Percentiles rank a stretch among this genome's conserved stretches.
Conservation (phyloP, 1,139 yeast genomes). For the Suhomyces bokatorum region DNA sequence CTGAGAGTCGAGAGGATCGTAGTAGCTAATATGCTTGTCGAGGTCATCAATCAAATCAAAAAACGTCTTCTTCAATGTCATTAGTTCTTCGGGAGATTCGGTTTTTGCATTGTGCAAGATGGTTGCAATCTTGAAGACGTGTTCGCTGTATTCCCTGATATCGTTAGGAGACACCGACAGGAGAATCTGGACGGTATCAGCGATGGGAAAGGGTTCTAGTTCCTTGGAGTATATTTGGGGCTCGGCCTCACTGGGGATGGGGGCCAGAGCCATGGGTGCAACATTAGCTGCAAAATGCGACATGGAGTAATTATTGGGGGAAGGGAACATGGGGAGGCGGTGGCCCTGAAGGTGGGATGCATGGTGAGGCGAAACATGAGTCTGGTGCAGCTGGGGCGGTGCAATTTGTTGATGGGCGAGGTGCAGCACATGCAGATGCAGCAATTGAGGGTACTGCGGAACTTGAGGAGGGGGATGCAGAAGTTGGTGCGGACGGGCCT, state of each 20-base stretch:
- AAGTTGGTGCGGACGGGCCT: conserved; percentile 6
- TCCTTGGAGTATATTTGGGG: neutral
- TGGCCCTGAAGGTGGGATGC: conserved; percentile 12
- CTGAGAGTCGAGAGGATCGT: conserved; percentile 35
- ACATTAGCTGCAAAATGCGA: conserved; percentile 12
- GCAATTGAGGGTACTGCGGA: conserved; percentile 7
- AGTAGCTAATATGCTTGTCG: conserved; percentile 22
- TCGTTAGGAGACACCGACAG: conserved; percentile 31
- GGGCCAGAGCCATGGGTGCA: conserved; percentile 8
- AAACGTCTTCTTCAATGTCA: conserved; percentile 27
- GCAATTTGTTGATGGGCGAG: conserved; percentile 4
- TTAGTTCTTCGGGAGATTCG: conserved; percentile 16
- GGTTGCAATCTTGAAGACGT: conserved; percentile 34
- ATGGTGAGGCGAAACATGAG: conserved; percentile 4
- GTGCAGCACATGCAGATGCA: conserved; percentile 8
- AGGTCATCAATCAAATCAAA: conserved; percentile 29
- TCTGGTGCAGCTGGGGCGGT: conserved; percentile 3
- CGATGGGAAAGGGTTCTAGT: conserved; percentile 17
- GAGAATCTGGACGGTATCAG: conserved; percentile 33
- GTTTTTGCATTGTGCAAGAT: conserved; percentile 28
- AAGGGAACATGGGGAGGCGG: conserved; percentile 3
- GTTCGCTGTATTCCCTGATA: conserved; percentile 42
- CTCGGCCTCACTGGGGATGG: neutral
- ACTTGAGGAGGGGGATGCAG: conserved; percentile 7
- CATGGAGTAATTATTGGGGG: conserved; percentile 9